A percentile compares a stretch with the other conserved stretches of the same genome.
These are phyloP conservation scores for Mortierella sp. DNA, from an alignment of 371 early-diverging fungal species.

Conservation along the genomic window DNA sequence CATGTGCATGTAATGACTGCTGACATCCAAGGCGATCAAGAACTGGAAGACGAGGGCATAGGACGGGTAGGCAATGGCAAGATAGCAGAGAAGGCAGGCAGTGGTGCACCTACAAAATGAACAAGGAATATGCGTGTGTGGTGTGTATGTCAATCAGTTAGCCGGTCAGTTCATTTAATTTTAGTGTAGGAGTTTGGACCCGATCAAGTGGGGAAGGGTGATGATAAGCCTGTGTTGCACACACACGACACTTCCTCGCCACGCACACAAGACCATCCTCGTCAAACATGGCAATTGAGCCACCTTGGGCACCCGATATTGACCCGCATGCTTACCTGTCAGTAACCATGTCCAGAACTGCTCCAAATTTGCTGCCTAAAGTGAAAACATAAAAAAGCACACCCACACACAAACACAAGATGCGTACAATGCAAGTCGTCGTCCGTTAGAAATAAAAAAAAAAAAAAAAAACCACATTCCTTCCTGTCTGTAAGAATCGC, in stretches of 20 bases:
- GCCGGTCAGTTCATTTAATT: not conserved
- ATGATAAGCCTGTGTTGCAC: not conserved
- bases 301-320: not conserved
- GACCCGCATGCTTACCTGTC: constrained; percentile 74
- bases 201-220: constrained; percentile 6
- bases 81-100: constrained; percentile 88
- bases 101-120: constrained; percentile 81
- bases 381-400: constrained; percentile 18
- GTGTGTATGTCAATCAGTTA: not conserved
- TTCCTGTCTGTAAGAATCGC: not conserved
- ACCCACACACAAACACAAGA: not conserved
- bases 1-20: constrained; percentile 99
- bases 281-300: not conserved
- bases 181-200: constrained; percentile 14
- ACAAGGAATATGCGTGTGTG: not conserved
- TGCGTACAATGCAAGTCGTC: not conserved
- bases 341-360: constrained; percentile 98
- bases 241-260: constrained; percentile 13
- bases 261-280: not conserved
- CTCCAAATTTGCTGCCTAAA: constrained; percentile 93
- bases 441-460: not conserved
- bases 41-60: constrained; percentile 88
- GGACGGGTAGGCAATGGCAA: constrained; percentile 77
- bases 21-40: constrained; percentile 92
- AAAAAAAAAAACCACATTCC: not conserved